These are phyloP conservation scores for Penicillium paradoxum DNA, from an alignment of 495 filamentous ascomycete genomes.

Conservation along the genomic window DNA sequence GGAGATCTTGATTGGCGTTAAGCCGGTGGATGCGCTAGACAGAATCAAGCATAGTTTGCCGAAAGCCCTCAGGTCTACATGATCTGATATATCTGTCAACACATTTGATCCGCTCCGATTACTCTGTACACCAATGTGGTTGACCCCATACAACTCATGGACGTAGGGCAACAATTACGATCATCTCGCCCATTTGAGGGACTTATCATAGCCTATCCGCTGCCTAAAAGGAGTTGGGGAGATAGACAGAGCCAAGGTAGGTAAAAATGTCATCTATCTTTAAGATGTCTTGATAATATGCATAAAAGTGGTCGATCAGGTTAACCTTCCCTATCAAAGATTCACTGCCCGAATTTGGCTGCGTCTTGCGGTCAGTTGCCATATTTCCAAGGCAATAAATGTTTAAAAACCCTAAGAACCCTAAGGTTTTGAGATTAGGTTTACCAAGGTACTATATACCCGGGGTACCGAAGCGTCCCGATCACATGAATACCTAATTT, in stretches of 20 bases:
- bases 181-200: neutral
- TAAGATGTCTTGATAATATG: too few relatives aligned
- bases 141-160: too few relatives aligned
- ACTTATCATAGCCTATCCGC: neutral
- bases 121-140: slow-evolving; percentile 15
- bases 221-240: neutral
- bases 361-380: too few relatives aligned
- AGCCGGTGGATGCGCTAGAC: neutral
- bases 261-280: too few relatives aligned
- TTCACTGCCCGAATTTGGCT: too few relatives aligned
- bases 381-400: too few relatives aligned
- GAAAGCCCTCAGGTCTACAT: neutral
- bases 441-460: too few relatives aligned
- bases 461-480: neutral
- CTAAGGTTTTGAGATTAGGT: too few relatives aligned
- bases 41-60: neutral
- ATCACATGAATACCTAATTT: neutral
- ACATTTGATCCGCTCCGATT: slow-evolving; percentile 2
- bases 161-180: slow-evolving; percentile 19
- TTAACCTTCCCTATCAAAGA: too few relatives aligned
- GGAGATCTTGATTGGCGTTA: neutral
- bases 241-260: neutral
- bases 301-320: too few relatives aligned
- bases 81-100: neutral
- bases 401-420: too few relatives aligned